phyloP scores from a whole-genome alignment of 257 asterid genomes.

The Oldenlandia corymbosa region DNA sequence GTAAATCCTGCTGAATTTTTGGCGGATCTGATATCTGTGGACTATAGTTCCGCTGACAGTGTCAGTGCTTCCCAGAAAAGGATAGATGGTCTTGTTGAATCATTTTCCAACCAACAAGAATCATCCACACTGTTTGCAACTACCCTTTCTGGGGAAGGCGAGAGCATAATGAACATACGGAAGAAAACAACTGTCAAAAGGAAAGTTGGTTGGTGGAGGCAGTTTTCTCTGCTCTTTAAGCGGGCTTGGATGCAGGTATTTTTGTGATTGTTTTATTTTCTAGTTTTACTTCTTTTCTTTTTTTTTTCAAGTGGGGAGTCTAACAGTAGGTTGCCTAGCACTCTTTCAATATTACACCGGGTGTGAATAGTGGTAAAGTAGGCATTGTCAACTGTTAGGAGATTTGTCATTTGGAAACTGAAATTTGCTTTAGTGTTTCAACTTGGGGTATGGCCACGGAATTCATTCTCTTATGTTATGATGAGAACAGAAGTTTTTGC shows the following conservation, averaged over 20 bases:
- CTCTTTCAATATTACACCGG: neutral
- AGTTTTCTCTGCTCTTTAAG: conserved; percentile 70
- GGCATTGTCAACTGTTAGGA: neutral
- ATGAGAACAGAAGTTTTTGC: neutral
- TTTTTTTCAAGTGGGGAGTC: neutral
- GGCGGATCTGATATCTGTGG: conserved; percentile 96
- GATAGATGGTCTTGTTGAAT: conserved; percentile 72
- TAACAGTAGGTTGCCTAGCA: too few relatives aligned
- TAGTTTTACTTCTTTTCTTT: conserved; percentile 2
- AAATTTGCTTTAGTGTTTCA: neutral
- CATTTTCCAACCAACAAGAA: conserved; percentile 64
- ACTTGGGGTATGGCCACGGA: neutral
- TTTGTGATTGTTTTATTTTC: neutral
- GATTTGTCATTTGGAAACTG: neutral
- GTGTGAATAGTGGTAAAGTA: too few relatives aligned
- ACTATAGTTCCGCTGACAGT: conserved; percentile 79
- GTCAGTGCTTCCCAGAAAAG: conserved; percentile 70
- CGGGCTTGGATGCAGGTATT: conserved; percentile 99
- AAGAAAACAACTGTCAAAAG: conserved; percentile 39
- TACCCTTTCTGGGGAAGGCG: conserved; percentile 40
- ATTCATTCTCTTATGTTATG: too few relatives aligned
- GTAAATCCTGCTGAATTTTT: conserved; percentile 96
- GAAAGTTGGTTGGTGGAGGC: conserved; percentile 87
- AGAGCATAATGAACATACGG: conserved; percentile 25
- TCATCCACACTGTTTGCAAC: conserved; percentile 58